Evolutionary conservation across 495 filamentous ascomycete species (phyloP), one percentile per base, ranked within the genome.

Genomic region (Staphylotrichum tortipilum): DNA sequence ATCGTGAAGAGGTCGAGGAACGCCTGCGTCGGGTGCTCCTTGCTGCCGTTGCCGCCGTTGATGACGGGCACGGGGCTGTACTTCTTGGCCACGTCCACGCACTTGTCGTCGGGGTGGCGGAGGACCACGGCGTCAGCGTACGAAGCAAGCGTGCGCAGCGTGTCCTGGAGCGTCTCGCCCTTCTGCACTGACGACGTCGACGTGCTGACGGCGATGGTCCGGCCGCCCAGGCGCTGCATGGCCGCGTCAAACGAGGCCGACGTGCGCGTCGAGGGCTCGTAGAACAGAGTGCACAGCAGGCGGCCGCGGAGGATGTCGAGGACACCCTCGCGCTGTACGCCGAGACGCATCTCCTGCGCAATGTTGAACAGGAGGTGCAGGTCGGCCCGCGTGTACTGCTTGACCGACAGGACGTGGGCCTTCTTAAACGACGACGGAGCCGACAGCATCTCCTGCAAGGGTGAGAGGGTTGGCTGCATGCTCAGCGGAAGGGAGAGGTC

Each of bases 1-100:
- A 98, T 96, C 31, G 92, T 98, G 76, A 95, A 97, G 54, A 98
- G 80, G 61, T 98, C 92, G n/a, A 96, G 77, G 81, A 98, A 89
- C 4, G 92, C 92, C 69, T 98, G 92, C 0, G 94, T 97, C 3
- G 92, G 92, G 68, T 98, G 92, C 71, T 98, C 92, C 55, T 86
- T 78, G 66, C 83, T 85, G 49, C 92, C 92, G 63, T 97, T 98
- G 40, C 92, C 92, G 56, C 88, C 92, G 62, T 98, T 98, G 73
- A 98, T 89, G 62, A 98, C 80, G 2, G 92, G 92, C 2, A 95
- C 87, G 22, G 81, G 80, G 33, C 86, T 88, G 71, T 81, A 94
- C 66, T 88, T 88, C 58, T 82, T 84, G 8, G 92, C 94, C 31
- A 82, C 77, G 29, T 83, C 81, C 18, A 86, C 85, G 55, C 84